Base-by-base conservation (phyloP, 2,329 filamentous ascomycete genomes). In the Cordyceps pruinosa region DNA sequence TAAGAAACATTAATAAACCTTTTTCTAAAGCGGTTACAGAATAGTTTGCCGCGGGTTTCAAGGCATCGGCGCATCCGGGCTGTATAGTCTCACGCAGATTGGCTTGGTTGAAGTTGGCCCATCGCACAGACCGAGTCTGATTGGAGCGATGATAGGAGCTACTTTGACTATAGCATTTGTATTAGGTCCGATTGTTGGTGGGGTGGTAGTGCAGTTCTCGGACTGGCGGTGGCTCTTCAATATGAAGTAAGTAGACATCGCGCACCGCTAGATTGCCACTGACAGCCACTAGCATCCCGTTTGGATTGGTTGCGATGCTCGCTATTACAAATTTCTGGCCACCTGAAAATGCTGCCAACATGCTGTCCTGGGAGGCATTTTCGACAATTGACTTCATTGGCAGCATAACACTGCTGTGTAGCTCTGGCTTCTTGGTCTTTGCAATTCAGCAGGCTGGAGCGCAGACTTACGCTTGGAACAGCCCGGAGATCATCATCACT, bases 181-280 rank as follows among this genome's bases (percentile, higher is more conserved):
- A 4, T 70, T 85, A 1, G 83, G 83, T 0, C 81, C 83, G 1
- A 66, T 85, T 2, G 68, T 85, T 4, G 83, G 82, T 5, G 83
- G 82, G 2, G 70, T 76, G 3, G 78, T 86, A 23, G 77, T 80
- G 1, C 72, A 78, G n/a, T 68, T 74, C 2, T 74, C 75, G 19
- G 74, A 72, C 44, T 86, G 83, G 83, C 73, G 78, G 51, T 83
- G 81, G 73, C 74, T 85, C 39, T 85, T 85, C 66, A 80, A 80
- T 66, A 78, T 85, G 66, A 86, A 86, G 81, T 84, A 68, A 46
- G 76, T 62, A 9, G 12, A 15, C 23, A 7, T 19, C 3, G 28
- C 28, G 15, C 26, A 12, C 21, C 9, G 59, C 15, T 21, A 6
- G 26, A 44, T 19, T 50, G 23, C 58, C 66, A 56, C 65, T 59